Evolutionary conservation across 257 asterid genomes (phyloP), one percentile per base, ranked within the genome.

Genomic region (Phtheirospermum japonicum): DNA sequence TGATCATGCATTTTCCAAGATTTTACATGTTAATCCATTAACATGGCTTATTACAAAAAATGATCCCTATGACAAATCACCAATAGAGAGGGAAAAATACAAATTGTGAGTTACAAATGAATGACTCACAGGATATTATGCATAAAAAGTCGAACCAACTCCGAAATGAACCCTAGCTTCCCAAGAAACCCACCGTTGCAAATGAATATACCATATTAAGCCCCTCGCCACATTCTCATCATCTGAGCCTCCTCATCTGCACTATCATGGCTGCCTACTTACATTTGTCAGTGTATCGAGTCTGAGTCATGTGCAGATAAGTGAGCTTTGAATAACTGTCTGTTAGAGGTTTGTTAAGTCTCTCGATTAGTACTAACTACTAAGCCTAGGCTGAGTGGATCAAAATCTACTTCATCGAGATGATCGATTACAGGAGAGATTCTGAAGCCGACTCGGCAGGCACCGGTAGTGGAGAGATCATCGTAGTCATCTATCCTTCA

Each of bases 401-500:
- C 76, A 0, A 96, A 83, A 61, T 90, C 98, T 77, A 74, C 78
- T 14, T 95, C 98, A 4, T 90, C 98, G 16, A 88, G 85, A 62
- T 88, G 95, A 50, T 90, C 96, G 13, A 90, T 90, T 49, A 95
- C 98, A 0, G 98, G 98, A 7, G 98, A 90, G 12, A 88, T 78
- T 71, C 98, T 76, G 55, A 90, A 82, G 3, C 88, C 94, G 1
- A 90, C 86, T 13, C 85, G 79, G 18, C 80, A 94, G 11, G 92
- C 77, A 0, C 95, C 95, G 13, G 88, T 67, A 33, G 96, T 95
- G 14, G 84, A 34, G 20, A 64, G n/a, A n/a, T n/a, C n/a, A n/a
- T n/a, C n/a, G n/a, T n/a, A n/a, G n/a, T n/a, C n/a, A n/a, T n/a
- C n/a, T n/a, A n/a, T n/a, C n/a, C n/a, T n/a, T n/a, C n/a, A n/a